Conservation (phyloP, 2,329 filamentous ascomycete genomes). For the Phialophora verrucosa region DNA sequence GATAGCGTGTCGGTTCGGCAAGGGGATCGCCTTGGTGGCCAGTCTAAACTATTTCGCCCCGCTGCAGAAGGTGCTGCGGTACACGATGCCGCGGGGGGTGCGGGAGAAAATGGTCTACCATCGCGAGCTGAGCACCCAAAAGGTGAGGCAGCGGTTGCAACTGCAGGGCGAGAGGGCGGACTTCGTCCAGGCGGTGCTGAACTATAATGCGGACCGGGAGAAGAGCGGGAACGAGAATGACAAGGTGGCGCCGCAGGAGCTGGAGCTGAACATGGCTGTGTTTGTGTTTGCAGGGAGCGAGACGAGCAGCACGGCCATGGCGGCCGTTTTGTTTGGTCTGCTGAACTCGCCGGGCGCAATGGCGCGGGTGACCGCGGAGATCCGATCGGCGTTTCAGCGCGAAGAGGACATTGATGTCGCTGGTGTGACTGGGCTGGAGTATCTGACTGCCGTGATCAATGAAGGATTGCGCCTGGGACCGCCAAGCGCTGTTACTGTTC, state of each 20-base stretch:
- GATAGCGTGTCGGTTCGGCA: constrained; percentile 36
- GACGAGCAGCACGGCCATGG: constrained; percentile 54
- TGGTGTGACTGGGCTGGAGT: constrained; percentile 25
- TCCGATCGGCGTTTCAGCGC: constrained; percentile 45
- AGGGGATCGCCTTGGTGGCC: constrained; percentile 32
- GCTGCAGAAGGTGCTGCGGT: constrained; percentile 23
- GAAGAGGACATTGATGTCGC: constrained; percentile 46
- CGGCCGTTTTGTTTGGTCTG: constrained; percentile 51
- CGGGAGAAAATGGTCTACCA: constrained; percentile 24
- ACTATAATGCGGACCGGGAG: constrained; percentile 14
- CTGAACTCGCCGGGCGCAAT: constrained; percentile 45
- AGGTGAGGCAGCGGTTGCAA: constrained; percentile 19
- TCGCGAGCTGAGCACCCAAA: constrained; percentile 14
- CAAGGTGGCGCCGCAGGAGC: constrained; percentile 69
- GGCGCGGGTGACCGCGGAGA: constrained; percentile 44
- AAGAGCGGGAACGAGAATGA: constrained; percentile 15
- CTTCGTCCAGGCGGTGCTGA: constrained; percentile 24
- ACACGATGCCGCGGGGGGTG: constrained; percentile 11
- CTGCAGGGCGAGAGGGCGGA: constrained; percentile 15
- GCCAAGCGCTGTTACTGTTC: constrained; percentile 23
- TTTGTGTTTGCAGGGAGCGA: constrained; percentile 52
- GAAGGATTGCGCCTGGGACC: constrained; percentile 31
- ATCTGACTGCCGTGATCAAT: constrained; percentile 32
- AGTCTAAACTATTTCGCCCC: constrained; percentile 27
- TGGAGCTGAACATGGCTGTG: constrained; percentile 51